A percentile compares a stretch with the other conserved stretches of the same genome.
Evolutionary conservation across 169 alveolate species (phyloP).

Genomic region (Blepharisma undulans): DNA sequence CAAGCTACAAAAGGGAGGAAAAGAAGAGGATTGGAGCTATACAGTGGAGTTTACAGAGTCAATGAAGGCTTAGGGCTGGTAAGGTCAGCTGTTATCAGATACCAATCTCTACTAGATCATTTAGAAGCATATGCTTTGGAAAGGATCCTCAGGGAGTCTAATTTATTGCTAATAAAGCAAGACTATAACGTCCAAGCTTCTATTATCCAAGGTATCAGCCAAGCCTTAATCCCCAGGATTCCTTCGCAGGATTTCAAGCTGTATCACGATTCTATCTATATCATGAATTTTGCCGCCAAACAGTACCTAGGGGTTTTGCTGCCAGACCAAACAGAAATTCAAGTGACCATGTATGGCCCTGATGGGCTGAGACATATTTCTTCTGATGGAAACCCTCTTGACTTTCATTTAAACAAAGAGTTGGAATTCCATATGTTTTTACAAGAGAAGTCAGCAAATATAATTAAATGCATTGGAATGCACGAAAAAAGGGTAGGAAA

Average conservation of each 20-base stretch:
- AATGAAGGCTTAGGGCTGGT: slow-evolving; percentile 5
- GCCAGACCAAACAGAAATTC: neutral
- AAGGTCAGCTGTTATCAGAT: neutral
- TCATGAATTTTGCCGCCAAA: neutral
- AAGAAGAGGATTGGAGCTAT: slow-evolving; percentile 17
- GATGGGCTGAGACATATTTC: slow-evolving; percentile 46
- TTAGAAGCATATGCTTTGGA: neutral
- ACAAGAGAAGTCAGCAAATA: slow-evolving; percentile 26
- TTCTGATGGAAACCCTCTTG: slow-evolving; percentile 43
- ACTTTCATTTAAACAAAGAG: slow-evolving; percentile 43
- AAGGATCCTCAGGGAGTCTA: neutral
- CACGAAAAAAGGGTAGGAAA: slow-evolving; percentile 65
- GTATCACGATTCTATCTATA: neutral
- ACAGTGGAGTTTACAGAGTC: neutral
- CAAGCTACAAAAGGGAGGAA: neutral
- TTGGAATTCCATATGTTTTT: slow-evolving; percentile 33
- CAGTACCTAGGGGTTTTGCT: neutral
- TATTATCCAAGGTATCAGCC: neutral
- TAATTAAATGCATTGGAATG: slow-evolving; percentile 53
- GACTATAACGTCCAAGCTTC: neutral
- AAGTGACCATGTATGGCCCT: slow-evolving; percentile 40
- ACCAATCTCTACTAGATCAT: neutral
- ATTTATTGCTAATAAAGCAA: neutral
- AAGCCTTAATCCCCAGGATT: neutral
- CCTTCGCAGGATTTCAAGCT: neutral